Evolutionary conservation across 1,284 basidiomycete genomes (phyloP), one percentile per base, ranked within the genome.

Genomic region (Cerioporus squamosus): DNA sequence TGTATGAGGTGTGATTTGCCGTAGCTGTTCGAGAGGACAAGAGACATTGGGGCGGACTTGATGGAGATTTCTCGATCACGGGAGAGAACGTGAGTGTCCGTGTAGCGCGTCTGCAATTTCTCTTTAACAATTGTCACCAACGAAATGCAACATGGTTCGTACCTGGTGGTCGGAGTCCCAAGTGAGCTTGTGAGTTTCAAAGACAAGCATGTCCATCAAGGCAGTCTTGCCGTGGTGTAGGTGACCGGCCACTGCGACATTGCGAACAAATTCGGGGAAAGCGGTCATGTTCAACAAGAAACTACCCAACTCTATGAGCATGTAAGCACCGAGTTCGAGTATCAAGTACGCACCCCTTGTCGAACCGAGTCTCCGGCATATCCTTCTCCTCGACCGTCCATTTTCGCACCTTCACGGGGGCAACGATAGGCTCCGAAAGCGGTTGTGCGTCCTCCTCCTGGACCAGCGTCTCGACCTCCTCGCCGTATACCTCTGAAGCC

Each of bases 361-460:
- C 94, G 73, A 91, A 99, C 53, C 93, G 86, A 63, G 91, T 98
- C 76, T 93, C 88, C 10, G 95, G 95, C 81, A 97, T 88, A 65
- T 90, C 91, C 77, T 94, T 95, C 79, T 97, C 95, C 73, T 95
- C 90, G 10, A 97, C 87, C 0, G 86, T 89, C 88, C 94, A 98
- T 81, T 88, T 94, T 60, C 95, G 85, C 55, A 93, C 87, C 79
- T 97, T 98, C 64, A 99, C 84, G 22, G 97, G 97, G 36, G 95
- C 95, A 61, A 99, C 84, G 64, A 99, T 97, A 38, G 97, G 97
- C 71, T 99, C 95, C 3, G 93, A 86, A 7, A 99, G 82, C 8
- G 94, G 95, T 74, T 99, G 97, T 3, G 93, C 87, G 71, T 99
- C 97, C 77, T 99, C 97, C 75, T 99, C 97, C 74, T 99, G 96